Evolutionary conservation across 1,284 basidiomycete genomes (phyloP), one percentile per base, ranked within the genome.

Genomic region (Cutaneotrichosporon curvatum): DNA sequence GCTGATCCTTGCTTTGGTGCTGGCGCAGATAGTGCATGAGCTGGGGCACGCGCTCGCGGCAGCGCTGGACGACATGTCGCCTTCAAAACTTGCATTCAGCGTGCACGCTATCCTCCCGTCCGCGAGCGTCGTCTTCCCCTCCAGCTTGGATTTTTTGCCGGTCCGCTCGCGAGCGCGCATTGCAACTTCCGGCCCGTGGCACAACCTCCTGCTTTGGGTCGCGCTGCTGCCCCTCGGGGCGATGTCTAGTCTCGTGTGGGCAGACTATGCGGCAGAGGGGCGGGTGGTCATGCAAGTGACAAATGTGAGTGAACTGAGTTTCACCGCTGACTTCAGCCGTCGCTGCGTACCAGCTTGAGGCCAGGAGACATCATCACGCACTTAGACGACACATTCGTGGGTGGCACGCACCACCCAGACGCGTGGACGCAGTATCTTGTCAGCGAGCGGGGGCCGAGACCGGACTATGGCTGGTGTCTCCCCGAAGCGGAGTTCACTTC

Each of bases 11-110:
- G 66, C 62, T 1, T 48, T 70, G 12, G 40, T 70, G 1, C 22
- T 65, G 12, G 63, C 64, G 22, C 68, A 72, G 48, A 50, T 70
- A 11, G 50, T 72, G 0, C 70, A 72, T 44, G 70, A 72, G 40
- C 47, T 59, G 2, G 70, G 68, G 2, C 70, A 72, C 44, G 65
- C 67, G 2, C 30, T 68, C 7, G 56, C 62, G 9, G 70, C 63
- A 14, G 59, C 64, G 4, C 38, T 69, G 3, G 68, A 70, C 38
- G 68, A 63, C 41, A 48, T 66, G 9, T 47, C 56, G 9, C 61
- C 62, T 7, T 51, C 58, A 14, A 53, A 57, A 33, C 45, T 67
- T 28, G 57, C 57, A 21, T 51, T 67, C 45, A 59, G 48, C 43
- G 23, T 68, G 2, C 56, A 61, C 37, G 39, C 57, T n/a, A 36